These are phyloP conservation scores for Ceratorhiza oryzae-sativae DNA, from an alignment of 1,284 basidiomycete species.

Conservation along the genomic window DNA sequence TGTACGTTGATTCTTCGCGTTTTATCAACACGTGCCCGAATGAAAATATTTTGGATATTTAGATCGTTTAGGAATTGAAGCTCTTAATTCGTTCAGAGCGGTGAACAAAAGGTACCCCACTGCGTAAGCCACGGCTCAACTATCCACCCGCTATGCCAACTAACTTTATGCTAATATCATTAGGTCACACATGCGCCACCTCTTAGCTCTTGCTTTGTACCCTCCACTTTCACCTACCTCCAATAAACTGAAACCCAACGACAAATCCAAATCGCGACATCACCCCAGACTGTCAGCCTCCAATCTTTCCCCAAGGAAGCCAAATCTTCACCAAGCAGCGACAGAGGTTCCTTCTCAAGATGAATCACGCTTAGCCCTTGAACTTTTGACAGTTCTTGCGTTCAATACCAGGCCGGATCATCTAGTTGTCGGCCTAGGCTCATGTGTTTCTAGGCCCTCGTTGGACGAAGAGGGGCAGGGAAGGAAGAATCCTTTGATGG, in stretches of 20 bases:
- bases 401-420: conserved; percentile 2
- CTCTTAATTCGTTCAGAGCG: conserved; percentile 19
- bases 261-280: neutral
- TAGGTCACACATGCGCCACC: conserved; percentile 25
- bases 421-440: neutral
- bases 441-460: conserved; percentile 3
- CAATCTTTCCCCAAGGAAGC: neutral
- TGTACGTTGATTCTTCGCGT: conserved; percentile 13
- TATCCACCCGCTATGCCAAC: neutral
- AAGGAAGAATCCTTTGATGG: conserved; percentile 6
- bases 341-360: conserved; percentile 6
- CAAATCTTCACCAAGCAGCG: conserved; percentile 1
- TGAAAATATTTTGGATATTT: neutral
- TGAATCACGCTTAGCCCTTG: conserved; percentile 21
- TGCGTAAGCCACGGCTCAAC: conserved; percentile 1
- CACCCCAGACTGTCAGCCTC: neutral
- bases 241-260: neutral
- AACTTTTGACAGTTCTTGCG: conserved; percentile 4
- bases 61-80: conserved; percentile 30
- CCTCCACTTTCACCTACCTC: neutral
- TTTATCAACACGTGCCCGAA: too few relatives aligned
- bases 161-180: neutral
- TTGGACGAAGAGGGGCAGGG: neutral
- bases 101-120: conserved; percentile 14
- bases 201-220: conserved; percentile 22